Conservation (phyloP, 192 early-diverging fungal species). For the Linnemannia zychae region DNA sequence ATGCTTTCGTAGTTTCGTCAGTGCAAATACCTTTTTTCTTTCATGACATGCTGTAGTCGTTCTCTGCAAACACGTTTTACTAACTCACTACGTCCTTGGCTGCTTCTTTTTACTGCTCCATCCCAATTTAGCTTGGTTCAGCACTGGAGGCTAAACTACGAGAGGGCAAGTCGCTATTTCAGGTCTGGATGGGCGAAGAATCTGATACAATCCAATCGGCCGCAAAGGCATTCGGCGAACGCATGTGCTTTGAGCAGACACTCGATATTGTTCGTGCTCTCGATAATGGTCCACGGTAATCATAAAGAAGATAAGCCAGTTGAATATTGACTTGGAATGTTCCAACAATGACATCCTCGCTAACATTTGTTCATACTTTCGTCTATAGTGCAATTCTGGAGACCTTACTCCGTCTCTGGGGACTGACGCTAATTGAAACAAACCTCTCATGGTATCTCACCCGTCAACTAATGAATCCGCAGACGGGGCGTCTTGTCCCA, state of each 20-base stretch:
- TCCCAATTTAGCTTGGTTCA: constrained; percentile 57
- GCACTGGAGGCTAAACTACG: constrained; percentile 63
- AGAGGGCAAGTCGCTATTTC: constrained; percentile 65
- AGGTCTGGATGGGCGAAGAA: constrained; percentile 82
- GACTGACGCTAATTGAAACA: constrained; percentile 58
- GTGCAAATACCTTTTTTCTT: not conserved
- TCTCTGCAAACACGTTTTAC: not conserved
- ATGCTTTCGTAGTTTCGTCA: not conserved
- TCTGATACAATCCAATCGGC: constrained; percentile 75
- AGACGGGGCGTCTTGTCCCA: constrained; percentile 52
- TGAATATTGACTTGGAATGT: too few species aligned
- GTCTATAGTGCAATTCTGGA: constrained; percentile 40
- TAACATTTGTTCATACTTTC: not conserved
- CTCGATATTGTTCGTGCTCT: constrained; percentile 36
- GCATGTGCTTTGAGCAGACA: constrained; percentile 71
- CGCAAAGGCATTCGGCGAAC: constrained; percentile 73
- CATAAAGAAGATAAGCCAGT: not conserved
- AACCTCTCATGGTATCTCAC: constrained; percentile 69
- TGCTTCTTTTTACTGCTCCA: too few species aligned
- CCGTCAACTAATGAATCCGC: constrained; percentile 57
- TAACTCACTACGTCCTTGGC: not conserved
- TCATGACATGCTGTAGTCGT: not conserved
- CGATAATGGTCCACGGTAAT: constrained; percentile 18
- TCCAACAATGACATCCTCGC: too few species aligned
- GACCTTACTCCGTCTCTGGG: constrained; percentile 61